Conservation (phyloP, 768 basidiomycete genomes). For the Coprinopsis sp. region DNA sequence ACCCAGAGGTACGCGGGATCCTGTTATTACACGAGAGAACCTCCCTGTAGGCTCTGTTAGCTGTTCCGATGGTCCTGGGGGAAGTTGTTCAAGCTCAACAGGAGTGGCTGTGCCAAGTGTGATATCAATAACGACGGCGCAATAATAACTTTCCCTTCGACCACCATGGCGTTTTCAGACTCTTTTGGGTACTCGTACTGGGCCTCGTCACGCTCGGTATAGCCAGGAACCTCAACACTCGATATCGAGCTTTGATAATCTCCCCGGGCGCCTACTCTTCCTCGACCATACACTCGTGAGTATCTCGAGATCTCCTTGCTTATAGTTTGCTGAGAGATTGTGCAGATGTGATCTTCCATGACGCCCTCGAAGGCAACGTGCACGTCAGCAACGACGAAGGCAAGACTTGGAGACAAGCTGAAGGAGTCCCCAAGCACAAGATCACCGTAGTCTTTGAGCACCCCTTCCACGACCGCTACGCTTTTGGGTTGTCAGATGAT, state of each 20-base stretch:
- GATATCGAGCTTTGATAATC: slow-evolving; percentile 57
- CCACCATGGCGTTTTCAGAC: too few relatives aligned
- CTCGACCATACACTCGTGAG: slow-evolving; percentile 86
- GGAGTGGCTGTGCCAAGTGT: too few relatives aligned
- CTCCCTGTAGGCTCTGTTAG: too few relatives aligned
- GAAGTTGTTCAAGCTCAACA: too few relatives aligned
- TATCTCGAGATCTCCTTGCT: not conserved
- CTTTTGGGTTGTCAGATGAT: slow-evolving; percentile 76
- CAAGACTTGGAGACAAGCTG: slow-evolving; percentile 51
- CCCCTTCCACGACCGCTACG: slow-evolving; percentile 77
- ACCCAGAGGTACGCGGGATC: too few relatives aligned
- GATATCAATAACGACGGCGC: too few relatives aligned
- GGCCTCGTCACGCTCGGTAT: not conserved
- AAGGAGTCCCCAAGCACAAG: slow-evolving; percentile 49
- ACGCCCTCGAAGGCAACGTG: slow-evolving; percentile 60
- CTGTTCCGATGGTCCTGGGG: too few relatives aligned
- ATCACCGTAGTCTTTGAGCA: slow-evolving; percentile 78
- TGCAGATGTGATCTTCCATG: slow-evolving; percentile 71
- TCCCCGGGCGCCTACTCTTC: slow-evolving; percentile 78
- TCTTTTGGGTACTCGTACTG: too few relatives aligned
- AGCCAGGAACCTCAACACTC: slow-evolving; percentile 40
- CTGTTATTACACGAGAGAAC: too few relatives aligned
- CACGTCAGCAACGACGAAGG: slow-evolving; percentile 86
- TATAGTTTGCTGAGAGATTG: slow-evolving; percentile 8
- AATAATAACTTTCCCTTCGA: too few relatives aligned